phyloP scores from a whole-genome alignment of 164 flowering plant genomes.

The Dillenia turbinata region DNA sequence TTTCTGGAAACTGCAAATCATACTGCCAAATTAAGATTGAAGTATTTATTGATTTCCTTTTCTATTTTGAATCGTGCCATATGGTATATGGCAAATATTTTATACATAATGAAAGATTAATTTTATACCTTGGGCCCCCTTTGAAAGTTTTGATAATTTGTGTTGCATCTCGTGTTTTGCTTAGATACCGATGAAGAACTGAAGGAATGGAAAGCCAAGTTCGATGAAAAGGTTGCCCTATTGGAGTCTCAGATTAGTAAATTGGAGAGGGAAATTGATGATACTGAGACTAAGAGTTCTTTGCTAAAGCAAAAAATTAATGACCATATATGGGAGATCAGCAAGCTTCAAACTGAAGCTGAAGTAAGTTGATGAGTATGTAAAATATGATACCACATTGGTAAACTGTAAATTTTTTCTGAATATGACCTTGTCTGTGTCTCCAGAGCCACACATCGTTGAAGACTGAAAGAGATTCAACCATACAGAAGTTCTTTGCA shows the following conservation, averaged over 20 bases:
- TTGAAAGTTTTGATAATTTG: no score
- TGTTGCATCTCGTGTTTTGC: background rate
- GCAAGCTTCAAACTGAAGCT: slow-evolving; percentile 81
- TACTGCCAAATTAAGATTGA: no score
- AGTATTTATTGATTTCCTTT: no score
- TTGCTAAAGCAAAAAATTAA: slow-evolving; percentile 26
- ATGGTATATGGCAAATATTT: no score
- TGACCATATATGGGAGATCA: slow-evolving; percentile 46
- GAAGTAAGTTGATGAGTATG: slow-evolving; percentile 40
- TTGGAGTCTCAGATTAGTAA: slow-evolving; percentile 53
- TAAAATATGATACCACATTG: slow-evolving; percentile 1
- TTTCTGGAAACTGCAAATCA: no score
- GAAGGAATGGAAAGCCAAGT: slow-evolving; percentile 84
- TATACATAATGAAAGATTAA: no score
- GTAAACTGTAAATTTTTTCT: background rate
- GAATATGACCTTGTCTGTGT: slow-evolving; percentile 3
- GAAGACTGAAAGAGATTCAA: slow-evolving; percentile 66
- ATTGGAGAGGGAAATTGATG: slow-evolving; percentile 62
- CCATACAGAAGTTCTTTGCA: slow-evolving; percentile 49
- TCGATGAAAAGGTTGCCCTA: slow-evolving; percentile 61
- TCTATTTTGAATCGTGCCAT: no score
- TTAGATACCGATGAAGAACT: slow-evolving; percentile 93
- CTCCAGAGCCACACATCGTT: slow-evolving; percentile 50
- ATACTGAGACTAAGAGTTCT: slow-evolving; percentile 40
- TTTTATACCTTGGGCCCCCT: no score